A percentile compares a stretch with the other conserved stretches of the same genome.
phyloP scores from a whole-genome alignment of 768 basidiomycete genomes.

The Tulasnella sp. region DNA sequence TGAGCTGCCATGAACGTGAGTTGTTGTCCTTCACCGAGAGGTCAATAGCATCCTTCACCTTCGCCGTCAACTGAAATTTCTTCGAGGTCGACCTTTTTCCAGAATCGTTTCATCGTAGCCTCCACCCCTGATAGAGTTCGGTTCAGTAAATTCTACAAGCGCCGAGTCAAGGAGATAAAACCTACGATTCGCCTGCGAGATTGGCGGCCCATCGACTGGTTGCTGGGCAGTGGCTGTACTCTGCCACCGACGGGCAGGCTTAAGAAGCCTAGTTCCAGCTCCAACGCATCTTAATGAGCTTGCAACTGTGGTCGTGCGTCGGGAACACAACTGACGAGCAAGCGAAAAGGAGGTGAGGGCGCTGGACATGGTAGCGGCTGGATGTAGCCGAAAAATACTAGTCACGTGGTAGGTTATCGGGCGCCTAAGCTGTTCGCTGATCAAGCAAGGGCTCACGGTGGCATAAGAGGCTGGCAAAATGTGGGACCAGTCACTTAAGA shows the following conservation, averaged over 20 bases:
- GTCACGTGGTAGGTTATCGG: not conserved
- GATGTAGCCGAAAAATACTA: not conserved
- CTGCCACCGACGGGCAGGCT: not conserved
- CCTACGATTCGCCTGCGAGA: constrained; percentile 31
- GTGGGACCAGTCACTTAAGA: too few relatives aligned
- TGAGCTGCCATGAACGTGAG: constrained; percentile 28
- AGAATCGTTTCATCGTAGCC: constrained; percentile 82
- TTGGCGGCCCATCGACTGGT: constrained; percentile 6
- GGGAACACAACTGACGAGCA: not conserved
- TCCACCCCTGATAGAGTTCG: constrained; percentile 62
- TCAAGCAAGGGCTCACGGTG: not conserved
- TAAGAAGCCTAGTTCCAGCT: not conserved
- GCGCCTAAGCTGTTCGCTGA: not conserved
- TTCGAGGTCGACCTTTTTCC: constrained; percentile 87
- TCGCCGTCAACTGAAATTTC: constrained; percentile 39
- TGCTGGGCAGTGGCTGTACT: not conserved
- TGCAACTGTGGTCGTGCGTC: not conserved
- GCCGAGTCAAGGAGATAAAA: not conserved
- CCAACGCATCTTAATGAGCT: not conserved
- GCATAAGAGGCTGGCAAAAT: too few relatives aligned
- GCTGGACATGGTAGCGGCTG: not conserved
- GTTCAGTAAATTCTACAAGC: not conserved
- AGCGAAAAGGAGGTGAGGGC: not conserved
- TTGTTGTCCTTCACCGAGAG: not conserved
- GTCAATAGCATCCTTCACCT: not conserved